These are phyloP conservation scores for Hypoxylon sp. DNA, from an alignment of 2,329 filamentous ascomycete species.

Conservation along the genomic window DNA sequence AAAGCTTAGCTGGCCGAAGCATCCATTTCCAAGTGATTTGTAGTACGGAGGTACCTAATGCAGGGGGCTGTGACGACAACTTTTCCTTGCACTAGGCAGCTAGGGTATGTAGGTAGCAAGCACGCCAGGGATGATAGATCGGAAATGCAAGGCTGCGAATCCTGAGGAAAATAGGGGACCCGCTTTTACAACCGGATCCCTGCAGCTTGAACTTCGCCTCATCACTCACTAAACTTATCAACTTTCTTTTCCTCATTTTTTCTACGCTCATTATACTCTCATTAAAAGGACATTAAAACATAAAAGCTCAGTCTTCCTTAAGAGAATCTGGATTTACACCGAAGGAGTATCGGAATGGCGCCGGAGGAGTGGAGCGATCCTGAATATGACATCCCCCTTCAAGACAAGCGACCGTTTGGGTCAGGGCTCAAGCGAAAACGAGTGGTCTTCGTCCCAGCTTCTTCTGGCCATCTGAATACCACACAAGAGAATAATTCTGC, in stretches of 20 bases:
- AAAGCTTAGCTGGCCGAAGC: constrained; percentile 21
- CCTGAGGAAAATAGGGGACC: constrained; percentile 1
- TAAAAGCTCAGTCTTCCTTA: background rate
- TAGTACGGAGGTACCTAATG: constrained; percentile 12
- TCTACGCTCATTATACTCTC: background rate
- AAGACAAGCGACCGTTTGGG: constrained; percentile 69
- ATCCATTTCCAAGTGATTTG: constrained; percentile 32
- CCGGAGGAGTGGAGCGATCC: constrained; percentile 52
- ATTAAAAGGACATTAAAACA: background rate
- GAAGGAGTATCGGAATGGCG: constrained; percentile 36
- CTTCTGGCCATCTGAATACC: constrained; percentile 56
- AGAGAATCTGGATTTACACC: background rate
- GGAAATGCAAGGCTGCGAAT: constrained; percentile 42
- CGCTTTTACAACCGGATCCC: constrained; percentile 22
- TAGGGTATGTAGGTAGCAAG: background rate
- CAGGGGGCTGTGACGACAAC: constrained; percentile 36
- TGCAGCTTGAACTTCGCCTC: constrained; percentile 36
- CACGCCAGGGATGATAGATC: constrained; percentile 34
- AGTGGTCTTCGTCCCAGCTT: constrained; percentile 72
- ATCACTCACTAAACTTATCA: constrained; percentile 23
- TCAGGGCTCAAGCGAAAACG: constrained; percentile 68
- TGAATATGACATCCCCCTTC: constrained; percentile 66
- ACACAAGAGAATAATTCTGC: constrained; percentile 46
- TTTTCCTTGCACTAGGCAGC: constrained; percentile 22
- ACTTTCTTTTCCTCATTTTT: constrained; percentile 10